These are phyloP conservation scores for Aspergillus quadrilineatus DNA, from an alignment of 2,329 filamentous ascomycete species.

Conservation along the genomic window DNA sequence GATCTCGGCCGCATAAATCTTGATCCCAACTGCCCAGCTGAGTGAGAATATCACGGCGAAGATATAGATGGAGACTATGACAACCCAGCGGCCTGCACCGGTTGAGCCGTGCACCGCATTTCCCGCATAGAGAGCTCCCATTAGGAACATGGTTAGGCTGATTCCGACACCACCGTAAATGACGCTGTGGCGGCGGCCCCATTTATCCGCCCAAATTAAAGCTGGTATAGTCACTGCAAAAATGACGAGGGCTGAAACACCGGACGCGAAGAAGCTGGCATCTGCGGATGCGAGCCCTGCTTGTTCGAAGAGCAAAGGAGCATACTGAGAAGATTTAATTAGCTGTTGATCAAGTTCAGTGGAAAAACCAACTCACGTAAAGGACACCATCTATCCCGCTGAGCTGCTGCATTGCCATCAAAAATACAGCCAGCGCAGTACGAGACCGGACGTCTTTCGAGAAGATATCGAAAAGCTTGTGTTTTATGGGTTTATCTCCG, in stretches of 20 bases:
- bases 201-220: constrained; percentile 56
- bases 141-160: constrained; percentile 39
- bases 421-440: constrained; percentile 55
- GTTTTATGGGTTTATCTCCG: constrained; percentile 13
- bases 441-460: constrained; percentile 46
- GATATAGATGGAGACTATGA: constrained; percentile 30
- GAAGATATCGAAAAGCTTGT: constrained; percentile 35
- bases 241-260: constrained; percentile 60
- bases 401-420: constrained; percentile 61
- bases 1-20: constrained; percentile 60
- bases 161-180: constrained; percentile 56
- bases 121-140: constrained; percentile 35
- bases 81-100: constrained; percentile 33
- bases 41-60: constrained; percentile 32
- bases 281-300: constrained; percentile 57
- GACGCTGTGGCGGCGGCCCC: constrained; percentile 56
- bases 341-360: neutral
- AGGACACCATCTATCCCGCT: constrained; percentile 63
- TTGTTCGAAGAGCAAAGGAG: constrained; percentile 59
- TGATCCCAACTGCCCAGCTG: constrained; percentile 56
- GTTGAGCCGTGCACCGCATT: constrained; percentile 28
- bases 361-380: constrained; percentile 47
- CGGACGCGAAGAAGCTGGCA: constrained; percentile 61
- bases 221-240: constrained; percentile 58
- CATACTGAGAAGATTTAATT: constrained; percentile 47